Conservation (phyloP, 208 protist genomes). For the Leishmania guyanensis region DNA sequence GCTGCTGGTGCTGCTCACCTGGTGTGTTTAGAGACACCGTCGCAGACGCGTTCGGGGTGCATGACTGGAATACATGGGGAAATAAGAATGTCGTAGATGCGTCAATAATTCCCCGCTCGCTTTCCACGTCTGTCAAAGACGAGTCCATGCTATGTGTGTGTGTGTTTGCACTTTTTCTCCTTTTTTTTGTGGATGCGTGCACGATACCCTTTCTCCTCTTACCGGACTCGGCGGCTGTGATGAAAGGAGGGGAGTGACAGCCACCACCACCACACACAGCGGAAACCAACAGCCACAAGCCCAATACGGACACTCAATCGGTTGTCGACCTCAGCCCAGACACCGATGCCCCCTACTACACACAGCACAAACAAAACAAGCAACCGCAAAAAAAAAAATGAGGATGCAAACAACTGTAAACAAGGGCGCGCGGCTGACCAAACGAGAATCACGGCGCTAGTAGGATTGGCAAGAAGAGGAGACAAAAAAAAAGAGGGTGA, state of each 20-base stretch:
- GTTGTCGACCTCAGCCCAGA: not conserved
- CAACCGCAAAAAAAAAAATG: not conserved
- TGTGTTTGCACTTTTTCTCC: not conserved
- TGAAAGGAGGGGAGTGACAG: not conserved
- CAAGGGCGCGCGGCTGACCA: not conserved
- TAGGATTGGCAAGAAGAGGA: not conserved
- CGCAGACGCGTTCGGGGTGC: not conserved
- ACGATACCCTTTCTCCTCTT: not conserved
- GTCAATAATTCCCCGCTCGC: not conserved
- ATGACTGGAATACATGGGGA: not conserved
- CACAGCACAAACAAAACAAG: not conserved
- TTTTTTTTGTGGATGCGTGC: not conserved
- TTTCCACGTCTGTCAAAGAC: slow-evolving; percentile 7
- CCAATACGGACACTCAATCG: not conserved
- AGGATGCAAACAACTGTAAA: not conserved
- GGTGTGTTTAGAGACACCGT: slow-evolving; percentile 9
- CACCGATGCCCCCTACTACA: not conserved
- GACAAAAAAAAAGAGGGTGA: not conserved
- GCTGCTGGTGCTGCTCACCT: not conserved
- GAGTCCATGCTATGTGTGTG: not conserved
- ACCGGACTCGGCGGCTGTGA: not conserved
- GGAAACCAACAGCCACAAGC: not conserved
- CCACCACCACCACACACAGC: not conserved
- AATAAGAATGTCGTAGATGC: not conserved
- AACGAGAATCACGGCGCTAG: not conserved